Conservation (phyloP, 441 rosid species). For the Syzygium syzygioides region DNA sequence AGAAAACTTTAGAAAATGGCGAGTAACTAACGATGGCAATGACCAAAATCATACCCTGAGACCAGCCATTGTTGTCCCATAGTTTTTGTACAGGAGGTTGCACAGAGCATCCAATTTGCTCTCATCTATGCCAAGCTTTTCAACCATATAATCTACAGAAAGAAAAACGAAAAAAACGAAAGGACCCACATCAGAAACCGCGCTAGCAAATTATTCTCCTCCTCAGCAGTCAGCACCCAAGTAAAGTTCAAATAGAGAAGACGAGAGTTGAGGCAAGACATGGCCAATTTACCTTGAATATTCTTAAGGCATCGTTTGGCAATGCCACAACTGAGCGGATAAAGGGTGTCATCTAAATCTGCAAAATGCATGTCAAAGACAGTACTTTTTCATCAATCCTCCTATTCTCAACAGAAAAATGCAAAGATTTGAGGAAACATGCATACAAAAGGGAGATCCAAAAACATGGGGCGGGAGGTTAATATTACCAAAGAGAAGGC, state of each 20-base stretch:
- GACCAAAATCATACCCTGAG: slow-evolving; percentile 3
- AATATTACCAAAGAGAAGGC: slow-evolving; percentile 75
- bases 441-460: not conserved
- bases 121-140: slow-evolving; percentile 3
- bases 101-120: slow-evolving; percentile 1
- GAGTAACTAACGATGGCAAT: not conserved
- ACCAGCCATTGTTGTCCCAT: slow-evolving; percentile 18
- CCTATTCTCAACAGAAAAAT: not conserved
- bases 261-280: not conserved
- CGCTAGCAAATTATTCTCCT: not conserved
- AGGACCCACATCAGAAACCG: not conserved
- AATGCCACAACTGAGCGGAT: slow-evolving; percentile 6
- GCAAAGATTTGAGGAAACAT: not conserved
- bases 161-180: not conserved
- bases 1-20: not conserved
- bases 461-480: not conserved
- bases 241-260: not conserved
- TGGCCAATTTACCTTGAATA: not conserved
- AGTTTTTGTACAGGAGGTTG: slow-evolving; percentile 13
- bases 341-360: slow-evolving; percentile 15
- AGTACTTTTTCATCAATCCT: not conserved
- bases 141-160: slow-evolving; percentile 11
- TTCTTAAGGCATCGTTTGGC: slow-evolving; percentile 6
- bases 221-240: not conserved
- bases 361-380: not conserved